A percentile compares a stretch with the other conserved stretches of the same genome.
Evolutionary conservation across 192 early-diverging fungal genomes (phyloP).

Genomic region (Dimargaris verticillata): DNA sequence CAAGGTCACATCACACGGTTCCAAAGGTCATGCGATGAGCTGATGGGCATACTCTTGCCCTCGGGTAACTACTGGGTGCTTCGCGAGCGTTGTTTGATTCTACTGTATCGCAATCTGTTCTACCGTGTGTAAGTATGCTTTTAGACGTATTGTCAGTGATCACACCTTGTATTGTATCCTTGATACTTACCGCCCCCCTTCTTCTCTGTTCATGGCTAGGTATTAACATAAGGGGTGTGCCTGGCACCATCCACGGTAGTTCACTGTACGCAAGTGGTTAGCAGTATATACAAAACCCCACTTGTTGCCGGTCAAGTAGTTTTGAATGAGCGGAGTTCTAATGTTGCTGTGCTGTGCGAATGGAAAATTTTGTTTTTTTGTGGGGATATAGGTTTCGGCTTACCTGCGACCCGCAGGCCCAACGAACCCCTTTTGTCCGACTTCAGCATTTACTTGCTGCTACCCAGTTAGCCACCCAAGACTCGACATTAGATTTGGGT

Average conservation of each 20-base stretch:
- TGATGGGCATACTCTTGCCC: not conserved
- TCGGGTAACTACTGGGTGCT: not conserved
- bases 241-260: too few relatives aligned
- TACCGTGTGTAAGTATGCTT: not conserved
- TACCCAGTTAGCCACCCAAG: not conserved
- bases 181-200: too few relatives aligned
- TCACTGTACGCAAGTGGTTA: too few relatives aligned
- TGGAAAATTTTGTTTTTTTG: too few relatives aligned
- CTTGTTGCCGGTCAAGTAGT: too few relatives aligned
- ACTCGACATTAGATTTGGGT: not conserved
- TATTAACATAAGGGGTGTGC: too few relatives aligned
- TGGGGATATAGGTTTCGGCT: not conserved
- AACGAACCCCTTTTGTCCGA: not conserved
- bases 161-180: too few relatives aligned
- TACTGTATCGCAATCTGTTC: slow-evolving; percentile 6
- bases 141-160: too few relatives aligned
- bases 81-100: not conserved
- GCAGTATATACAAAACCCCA: too few relatives aligned
- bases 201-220: too few relatives aligned
- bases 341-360: too few relatives aligned
- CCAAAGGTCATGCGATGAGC: not conserved
- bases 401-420: not conserved
- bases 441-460: not conserved
- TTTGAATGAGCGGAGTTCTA: too few relatives aligned
- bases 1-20: not conserved